phyloP scores from a whole-genome alignment of 148 eudicot genomes.

The Fagopyrum esculentum region DNA sequence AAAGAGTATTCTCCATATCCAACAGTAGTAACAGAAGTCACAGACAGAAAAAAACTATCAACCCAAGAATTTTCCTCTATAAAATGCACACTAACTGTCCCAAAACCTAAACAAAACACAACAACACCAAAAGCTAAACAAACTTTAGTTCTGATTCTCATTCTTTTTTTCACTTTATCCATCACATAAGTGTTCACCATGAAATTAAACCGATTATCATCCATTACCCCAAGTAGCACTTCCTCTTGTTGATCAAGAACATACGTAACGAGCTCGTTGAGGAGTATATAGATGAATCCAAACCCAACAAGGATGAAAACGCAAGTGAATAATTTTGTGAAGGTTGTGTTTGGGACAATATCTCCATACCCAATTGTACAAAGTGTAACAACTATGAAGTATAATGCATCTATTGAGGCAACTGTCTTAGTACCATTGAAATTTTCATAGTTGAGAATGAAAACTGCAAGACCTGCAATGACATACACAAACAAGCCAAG shows the following conservation, averaged over 20 bases:
- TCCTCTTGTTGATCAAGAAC: slow-evolving; percentile 48
- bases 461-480: slow-evolving; percentile 21
- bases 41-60: slow-evolving; percentile 53
- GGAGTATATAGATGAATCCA: slow-evolving; percentile 43
- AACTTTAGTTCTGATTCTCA: slow-evolving; percentile 52
- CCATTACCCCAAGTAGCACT: slow-evolving; percentile 31
- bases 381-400: slow-evolving; percentile 48
- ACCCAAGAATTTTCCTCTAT: slow-evolving; percentile 46
- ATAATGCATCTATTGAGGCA: slow-evolving; percentile 39
- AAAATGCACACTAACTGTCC: slow-evolving; percentile 34
- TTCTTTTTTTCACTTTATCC: slow-evolving; percentile 34
- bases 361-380: slow-evolving; percentile 62
- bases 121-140: slow-evolving; percentile 48
- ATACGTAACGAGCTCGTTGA: slow-evolving; percentile 36
- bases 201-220: slow-evolving; percentile 25
- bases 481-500: slow-evolving; percentile 31
- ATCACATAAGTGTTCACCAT: slow-evolving; percentile 34
- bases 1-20: slow-evolving; percentile 67
- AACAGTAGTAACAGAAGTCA: slow-evolving; percentile 67
- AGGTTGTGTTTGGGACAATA: slow-evolving; percentile 40
- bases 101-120: slow-evolving; percentile 32
- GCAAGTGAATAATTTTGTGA: slow-evolving; percentile 48
- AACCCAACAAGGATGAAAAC: slow-evolving; percentile 47
- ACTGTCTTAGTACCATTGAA: slow-evolving; percentile 30
- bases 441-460: slow-evolving; percentile 16